Base-by-base conservation (phyloP, 352 stramenopile genomes). In the Phytopythium aichiense region DNA sequence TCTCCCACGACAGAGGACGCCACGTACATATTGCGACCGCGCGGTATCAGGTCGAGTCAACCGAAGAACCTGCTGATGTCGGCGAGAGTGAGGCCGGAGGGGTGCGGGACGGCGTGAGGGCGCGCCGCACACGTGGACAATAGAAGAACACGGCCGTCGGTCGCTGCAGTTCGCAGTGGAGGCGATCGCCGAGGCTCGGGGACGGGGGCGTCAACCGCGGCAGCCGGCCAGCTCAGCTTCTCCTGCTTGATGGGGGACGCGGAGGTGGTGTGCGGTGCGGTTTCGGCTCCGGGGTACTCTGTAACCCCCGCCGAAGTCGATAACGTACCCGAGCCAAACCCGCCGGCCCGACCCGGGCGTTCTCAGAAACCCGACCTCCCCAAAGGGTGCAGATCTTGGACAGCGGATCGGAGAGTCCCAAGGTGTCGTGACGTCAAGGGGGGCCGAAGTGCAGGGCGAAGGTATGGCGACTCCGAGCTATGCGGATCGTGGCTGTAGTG, bases 181-280 rank as follows among this genome's bases (percentile, higher is more conserved):
- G 23, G 30, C 23, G 46, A 15, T 33, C 23, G 46, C 48, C 42
- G 48, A 38, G 48, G 48, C 48, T 54, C 15, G 28, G 46, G 42
- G 16, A 54, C 4, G 5, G 7, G 13, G 48, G 13, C 28, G 48
- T 54, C 48, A 15, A 37, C 25, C 25, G 46, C 9, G 46, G 46
- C 31, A 37, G 46, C 22, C 23, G 22, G 42, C 16, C 20, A 49
- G 42, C 25, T 20, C 46, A 12, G 31, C 25, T 38, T 15, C 13
- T 38, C 35, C 46, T n/a, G 33, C 48, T 54, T 54, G 25, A 38
- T 54, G 48, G 48, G 22, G 46, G 46, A 38, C 13, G 35, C 35
- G 35, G 15, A 15, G 35, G 8, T 11, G 8, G 35, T 40, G 35
- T 40, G 20, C 37, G 48, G 43, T 54, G 46, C 23, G 25, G 46